Conservation (phyloP, 2,329 filamentous ascomycete species). For the Sphaceloma murrayae region DNA sequence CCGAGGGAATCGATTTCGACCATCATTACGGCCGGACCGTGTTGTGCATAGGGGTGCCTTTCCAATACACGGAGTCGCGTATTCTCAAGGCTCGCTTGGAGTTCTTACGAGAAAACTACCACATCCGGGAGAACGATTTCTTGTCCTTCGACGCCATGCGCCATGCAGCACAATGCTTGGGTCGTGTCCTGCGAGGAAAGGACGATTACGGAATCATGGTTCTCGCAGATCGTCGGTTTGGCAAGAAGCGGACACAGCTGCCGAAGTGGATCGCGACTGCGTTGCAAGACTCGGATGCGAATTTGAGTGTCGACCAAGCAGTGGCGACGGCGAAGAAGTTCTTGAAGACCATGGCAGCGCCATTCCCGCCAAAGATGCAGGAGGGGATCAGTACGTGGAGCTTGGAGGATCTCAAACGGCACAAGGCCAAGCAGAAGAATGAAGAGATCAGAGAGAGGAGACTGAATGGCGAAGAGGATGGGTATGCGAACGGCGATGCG, state of each 20-base stretch:
- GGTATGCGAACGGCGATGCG: conserved; percentile 25
- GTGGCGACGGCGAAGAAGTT: conserved; percentile 84
- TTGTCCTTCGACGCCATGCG: conserved; percentile 98
- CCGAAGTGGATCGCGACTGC: conserved; percentile 96
- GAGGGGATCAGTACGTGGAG: conserved; percentile 94
- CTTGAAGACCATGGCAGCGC: conserved; percentile 81
- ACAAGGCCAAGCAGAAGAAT: conserved; percentile 66
- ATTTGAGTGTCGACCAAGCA: conserved; percentile 91
- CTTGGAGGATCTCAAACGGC: conserved; percentile 61
- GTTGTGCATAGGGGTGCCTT: conserved; percentile 91
- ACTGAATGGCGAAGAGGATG: conserved; percentile 33
- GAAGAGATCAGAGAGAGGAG: conserved; percentile 57
- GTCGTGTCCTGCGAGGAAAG: conserved; percentile 87
- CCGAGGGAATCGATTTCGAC: conserved; percentile 97
- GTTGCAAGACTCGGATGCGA: conserved; percentile 73
- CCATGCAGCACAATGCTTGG: conserved; percentile 93
- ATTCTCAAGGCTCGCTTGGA: conserved; percentile 93
- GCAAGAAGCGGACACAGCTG: conserved; percentile 80
- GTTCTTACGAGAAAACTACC: conserved; percentile 93
- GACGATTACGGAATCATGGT: conserved; percentile 99
- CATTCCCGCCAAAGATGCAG: conserved; percentile 71
- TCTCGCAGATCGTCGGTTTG: conserved; percentile 83
- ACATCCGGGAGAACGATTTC: conserved; percentile 94
- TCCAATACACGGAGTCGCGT: conserved; percentile 96
- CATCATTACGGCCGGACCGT: conserved; percentile 96